A percentile compares a stretch with the other conserved stretches of the same genome.
These are phyloP conservation scores for Arxiozyma bovina DNA, from an alignment of 1,139 yeast species.

Conservation along the genomic window DNA sequence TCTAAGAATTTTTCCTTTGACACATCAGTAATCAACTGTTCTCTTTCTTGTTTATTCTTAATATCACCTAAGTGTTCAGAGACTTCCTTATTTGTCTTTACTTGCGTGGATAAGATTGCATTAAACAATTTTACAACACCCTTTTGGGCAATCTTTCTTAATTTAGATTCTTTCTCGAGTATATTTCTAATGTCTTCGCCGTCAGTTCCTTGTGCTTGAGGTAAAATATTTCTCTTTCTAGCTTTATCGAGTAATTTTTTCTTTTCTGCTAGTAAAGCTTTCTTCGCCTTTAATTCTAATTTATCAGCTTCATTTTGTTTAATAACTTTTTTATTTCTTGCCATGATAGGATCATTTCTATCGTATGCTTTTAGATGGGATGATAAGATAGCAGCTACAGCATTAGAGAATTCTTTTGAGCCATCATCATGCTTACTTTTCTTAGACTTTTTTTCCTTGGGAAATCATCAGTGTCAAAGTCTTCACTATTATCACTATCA, in stretches of 20 bases:
- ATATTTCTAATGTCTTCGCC: conserved; percentile 45
- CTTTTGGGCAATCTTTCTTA: conserved; percentile 80
- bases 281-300: conserved; percentile 75
- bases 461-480: conserved; percentile 35
- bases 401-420: conserved; percentile 65
- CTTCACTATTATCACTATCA: too few species aligned
- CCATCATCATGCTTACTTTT: conserved; percentile 56
- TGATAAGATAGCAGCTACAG: conserved; percentile 74
- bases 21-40: conserved; percentile 65
- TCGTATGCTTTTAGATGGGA: conserved; percentile 84
- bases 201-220: conserved; percentile 40
- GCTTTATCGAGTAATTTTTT: conserved; percentile 57
- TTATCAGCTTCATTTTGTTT: conserved; percentile 74
- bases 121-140: conserved; percentile 91
- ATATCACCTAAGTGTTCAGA: conserved; percentile 34
- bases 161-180: conserved; percentile 59
- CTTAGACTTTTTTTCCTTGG: conserved; percentile 45
- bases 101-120: conserved; percentile 81
- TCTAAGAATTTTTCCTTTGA: conserved; percentile 87
- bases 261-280: conserved; percentile 62
- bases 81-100: conserved; percentile 40
- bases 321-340: conserved; percentile 58
- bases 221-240: conserved; percentile 59
- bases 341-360: conserved; percentile 81
- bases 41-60: conserved; percentile 37